These are phyloP conservation scores for Talaromyces sp. DNA, from an alignment of 2,329 filamentous ascomycete genomes.

Conservation along the genomic window DNA sequence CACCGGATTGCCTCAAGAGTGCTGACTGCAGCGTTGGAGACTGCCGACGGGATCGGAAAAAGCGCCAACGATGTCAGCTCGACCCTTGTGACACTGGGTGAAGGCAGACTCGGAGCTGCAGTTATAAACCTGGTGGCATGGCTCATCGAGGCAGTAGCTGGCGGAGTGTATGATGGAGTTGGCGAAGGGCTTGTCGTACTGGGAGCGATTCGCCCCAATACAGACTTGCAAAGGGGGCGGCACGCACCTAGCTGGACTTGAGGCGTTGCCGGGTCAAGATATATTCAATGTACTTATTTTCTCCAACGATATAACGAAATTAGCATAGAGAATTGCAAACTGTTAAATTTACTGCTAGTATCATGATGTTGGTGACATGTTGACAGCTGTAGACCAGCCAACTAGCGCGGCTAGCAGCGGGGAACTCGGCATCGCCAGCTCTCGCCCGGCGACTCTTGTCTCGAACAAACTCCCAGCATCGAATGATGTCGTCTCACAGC, in stretches of 20 bases:
- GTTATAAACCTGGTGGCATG: slow-evolving; percentile 55
- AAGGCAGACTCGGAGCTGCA: slow-evolving; percentile 59
- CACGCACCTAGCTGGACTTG: background rate
- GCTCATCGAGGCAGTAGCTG: slow-evolving; percentile 59
- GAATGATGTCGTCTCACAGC: slow-evolving; percentile 30
- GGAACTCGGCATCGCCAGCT: background rate
- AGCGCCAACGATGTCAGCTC: slow-evolving; percentile 49
- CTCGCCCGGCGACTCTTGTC: background rate
- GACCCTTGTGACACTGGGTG: slow-evolving; percentile 56
- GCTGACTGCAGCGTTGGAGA: slow-evolving; percentile 47
- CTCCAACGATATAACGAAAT: background rate
- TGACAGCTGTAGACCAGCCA: background rate
- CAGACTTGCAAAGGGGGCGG: slow-evolving; percentile 11
- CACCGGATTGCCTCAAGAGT: slow-evolving; percentile 60
- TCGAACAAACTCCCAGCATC: background rate
- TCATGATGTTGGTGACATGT: too few species aligned
- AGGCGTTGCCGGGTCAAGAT: background rate
- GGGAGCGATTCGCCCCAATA: slow-evolving; percentile 22
- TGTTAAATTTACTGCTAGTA: too few species aligned
- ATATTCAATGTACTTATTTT: background rate
- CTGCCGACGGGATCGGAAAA: slow-evolving; percentile 51
- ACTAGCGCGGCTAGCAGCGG: background rate
- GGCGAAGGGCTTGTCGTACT: slow-evolving; percentile 50
- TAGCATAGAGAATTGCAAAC: background rate
- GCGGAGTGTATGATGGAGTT: slow-evolving; percentile 62